Percentiles rank a stretch among this genome's conserved stretches.
These are phyloP conservation scores for Mortierella sp. DNA, from an alignment of 371 early-diverging fungal species.

Conservation along the genomic window DNA sequence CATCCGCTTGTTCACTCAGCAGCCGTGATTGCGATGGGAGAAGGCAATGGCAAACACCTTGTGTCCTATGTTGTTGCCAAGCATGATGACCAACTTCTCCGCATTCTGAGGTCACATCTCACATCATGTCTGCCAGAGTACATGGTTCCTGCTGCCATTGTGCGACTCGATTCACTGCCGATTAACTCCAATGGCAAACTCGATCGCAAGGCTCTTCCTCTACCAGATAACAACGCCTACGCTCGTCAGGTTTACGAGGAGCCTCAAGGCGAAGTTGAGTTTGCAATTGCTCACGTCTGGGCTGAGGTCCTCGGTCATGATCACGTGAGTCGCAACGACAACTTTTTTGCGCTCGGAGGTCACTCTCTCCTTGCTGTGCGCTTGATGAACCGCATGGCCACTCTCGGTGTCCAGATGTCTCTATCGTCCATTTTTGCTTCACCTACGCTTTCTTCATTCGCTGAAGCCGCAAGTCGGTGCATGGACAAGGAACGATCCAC, in stretches of 20 bases:
- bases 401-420: background rate
- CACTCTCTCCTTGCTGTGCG: slow-evolving; percentile 32
- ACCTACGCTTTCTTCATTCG: slow-evolving; percentile 5
- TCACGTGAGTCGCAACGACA: slow-evolving; percentile 19
- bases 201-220: slow-evolving; percentile 22
- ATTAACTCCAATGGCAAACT: slow-evolving; percentile 18
- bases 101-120: slow-evolving; percentile 6
- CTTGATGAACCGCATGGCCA: slow-evolving; percentile 12
- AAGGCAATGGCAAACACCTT: slow-evolving; percentile 5
- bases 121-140: slow-evolving; percentile 17
- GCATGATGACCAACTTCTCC: slow-evolving; percentile 1
- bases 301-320: slow-evolving; percentile 3
- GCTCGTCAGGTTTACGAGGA: slow-evolving; percentile 8
- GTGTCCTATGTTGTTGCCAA: slow-evolving; percentile 17
- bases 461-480: background rate
- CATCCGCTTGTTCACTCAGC: slow-evolving; percentile 8
- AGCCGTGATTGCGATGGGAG: slow-evolving; percentile 10
- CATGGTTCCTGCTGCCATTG: slow-evolving; percentile 29
- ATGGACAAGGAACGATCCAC: background rate
- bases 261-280: slow-evolving; percentile 15
- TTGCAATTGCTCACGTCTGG: slow-evolving; percentile 12
- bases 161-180: slow-evolving; percentile 17
- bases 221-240: background rate
- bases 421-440: background rate
- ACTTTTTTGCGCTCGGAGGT: slow-evolving; percentile 33